Evolutionary conservation across 208 protist genomes (phyloP), one percentile per base, ranked within the genome.

Genomic region (Vickermania spadyakhi): DNA sequence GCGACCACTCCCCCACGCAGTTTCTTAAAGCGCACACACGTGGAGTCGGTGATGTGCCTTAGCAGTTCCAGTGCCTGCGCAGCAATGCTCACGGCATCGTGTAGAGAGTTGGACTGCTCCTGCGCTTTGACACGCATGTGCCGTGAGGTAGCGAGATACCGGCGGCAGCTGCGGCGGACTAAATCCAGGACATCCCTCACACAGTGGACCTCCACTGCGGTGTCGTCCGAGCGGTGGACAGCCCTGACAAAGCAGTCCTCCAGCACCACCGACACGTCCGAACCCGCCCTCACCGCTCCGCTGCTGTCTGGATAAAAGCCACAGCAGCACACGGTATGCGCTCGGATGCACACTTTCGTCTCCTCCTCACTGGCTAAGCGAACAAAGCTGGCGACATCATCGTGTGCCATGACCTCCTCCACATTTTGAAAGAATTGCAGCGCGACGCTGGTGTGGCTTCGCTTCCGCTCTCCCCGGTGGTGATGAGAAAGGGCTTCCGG

Each of bases 1-100:
- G 31, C 55, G 56, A 30, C 64, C 1, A 42, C 2, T 42, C 62
- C 62, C 1, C 73, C 73, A 21, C 83, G 72, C 30, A 78, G 28
- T 59, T 84, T 86, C 51, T 76, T 75, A 41, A 84, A 79, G 53
- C 64, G 78, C 26, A 86, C 79, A 0, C 75, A 84, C 27, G 76
- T 67, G 0, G 75, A 81, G 69, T 93, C 81, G 1, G 75, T 75
- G 23, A 93, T 49, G 1, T 68, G 29, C n/a, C n/a, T n/a, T n/a
- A n/a, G n/a, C 45, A 28, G 31, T 66, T 82, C 89, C 5, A 89
- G 64, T 5, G 25, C 50, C 21, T 77, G 36, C 36, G 36, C 54
- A 13, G 65, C 27, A 50, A 62, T 30, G 21, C n/a, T 18, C 36
- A 18, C 36, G 11, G 36, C 36, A 45, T 7, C 7, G 11, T 45